Evolutionary conservation across 2,329 filamentous ascomycete genomes (phyloP).

Genomic region (Ceratocystis harringtonii): DNA sequence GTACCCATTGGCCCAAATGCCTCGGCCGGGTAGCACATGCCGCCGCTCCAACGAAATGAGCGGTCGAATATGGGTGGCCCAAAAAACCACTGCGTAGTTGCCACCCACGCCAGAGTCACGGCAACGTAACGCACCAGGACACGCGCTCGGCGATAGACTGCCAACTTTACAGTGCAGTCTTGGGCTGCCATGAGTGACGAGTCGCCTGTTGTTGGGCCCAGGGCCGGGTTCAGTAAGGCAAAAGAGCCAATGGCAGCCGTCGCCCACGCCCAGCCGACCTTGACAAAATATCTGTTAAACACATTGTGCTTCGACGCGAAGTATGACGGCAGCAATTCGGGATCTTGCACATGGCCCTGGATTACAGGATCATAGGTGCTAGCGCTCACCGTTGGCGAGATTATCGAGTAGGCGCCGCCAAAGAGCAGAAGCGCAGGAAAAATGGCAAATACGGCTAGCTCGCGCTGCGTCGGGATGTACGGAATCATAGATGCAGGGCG

Average conservation of each 20-base stretch:
- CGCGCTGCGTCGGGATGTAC: constrained; percentile 54
- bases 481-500: constrained; percentile 27
- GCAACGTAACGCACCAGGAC: constrained; percentile 53
- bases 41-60: constrained; percentile 75
- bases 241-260: constrained; percentile 60
- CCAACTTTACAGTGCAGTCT: constrained; percentile 7
- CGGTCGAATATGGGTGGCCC: constrained; percentile 82
- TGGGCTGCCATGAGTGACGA: neutral
- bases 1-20: constrained; percentile 17
- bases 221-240: constrained; percentile 48
- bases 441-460: constrained; percentile 46
- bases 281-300: constrained; percentile 88
- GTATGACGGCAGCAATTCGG: constrained; percentile 49
- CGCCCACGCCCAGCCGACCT: constrained; percentile 88
- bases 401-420: constrained; percentile 62
- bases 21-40: constrained; percentile 53
- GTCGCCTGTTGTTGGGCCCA: constrained; percentile 22
- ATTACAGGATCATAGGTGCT: constrained; percentile 45
- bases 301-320: constrained; percentile 90
- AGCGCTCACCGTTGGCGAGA: constrained; percentile 57
- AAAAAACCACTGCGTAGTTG: constrained; percentile 94
- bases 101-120: constrained; percentile 65
- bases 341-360: constrained; percentile 47
- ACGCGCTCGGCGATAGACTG: constrained; percentile 30
- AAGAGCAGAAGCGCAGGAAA: constrained; percentile 70